These are phyloP conservation scores for Thecaphora frezii DNA, from an alignment of 1,284 basidiomycete genomes.

Conservation along the genomic window DNA sequence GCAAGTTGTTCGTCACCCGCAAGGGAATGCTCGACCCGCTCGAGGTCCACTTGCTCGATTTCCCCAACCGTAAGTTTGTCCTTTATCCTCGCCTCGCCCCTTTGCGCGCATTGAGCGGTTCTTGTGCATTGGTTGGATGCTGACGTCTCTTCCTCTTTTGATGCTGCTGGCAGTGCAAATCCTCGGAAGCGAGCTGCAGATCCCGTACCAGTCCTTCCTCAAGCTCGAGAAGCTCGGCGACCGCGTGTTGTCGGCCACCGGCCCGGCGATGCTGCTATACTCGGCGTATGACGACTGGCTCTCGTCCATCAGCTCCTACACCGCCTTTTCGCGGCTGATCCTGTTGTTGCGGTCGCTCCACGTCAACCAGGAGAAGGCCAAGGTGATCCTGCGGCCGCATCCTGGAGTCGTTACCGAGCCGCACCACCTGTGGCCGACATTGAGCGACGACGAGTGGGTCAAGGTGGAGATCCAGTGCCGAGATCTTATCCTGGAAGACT, in stretches of 20 bases:
- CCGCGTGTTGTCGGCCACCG: constrained; percentile 89
- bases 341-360: constrained; percentile 92
- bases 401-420: constrained; percentile 84
- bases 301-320: constrained; percentile 97
- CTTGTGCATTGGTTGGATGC: no score
- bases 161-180: constrained; percentile 85
- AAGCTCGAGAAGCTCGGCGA: constrained; percentile 99
- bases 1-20: constrained; percentile 97
- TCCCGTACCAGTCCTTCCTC: constrained; percentile 99
- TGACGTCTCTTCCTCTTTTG: no score
- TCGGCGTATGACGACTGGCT: constrained; percentile 99
- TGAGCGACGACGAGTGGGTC: constrained; percentile 97
- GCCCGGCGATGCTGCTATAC: constrained; percentile 99
- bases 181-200: constrained; percentile 95
- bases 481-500: constrained; percentile 70
- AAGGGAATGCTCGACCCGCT: constrained; percentile 93
- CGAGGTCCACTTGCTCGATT: constrained; percentile 79
- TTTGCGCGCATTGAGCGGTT: no score
- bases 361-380: constrained; percentile 99
- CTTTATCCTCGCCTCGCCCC: no score
- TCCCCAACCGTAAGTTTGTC: no score
- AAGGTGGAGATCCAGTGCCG: constrained; percentile 94
- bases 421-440: constrained; percentile 94
- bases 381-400: constrained; percentile 64
- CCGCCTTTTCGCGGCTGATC: constrained; percentile 96